A percentile compares a stretch with the other conserved stretches of the same genome.
Conservation (phyloP, 2,329 filamentous ascomycete genomes). For the Emericellopsis cladophorae region DNA sequence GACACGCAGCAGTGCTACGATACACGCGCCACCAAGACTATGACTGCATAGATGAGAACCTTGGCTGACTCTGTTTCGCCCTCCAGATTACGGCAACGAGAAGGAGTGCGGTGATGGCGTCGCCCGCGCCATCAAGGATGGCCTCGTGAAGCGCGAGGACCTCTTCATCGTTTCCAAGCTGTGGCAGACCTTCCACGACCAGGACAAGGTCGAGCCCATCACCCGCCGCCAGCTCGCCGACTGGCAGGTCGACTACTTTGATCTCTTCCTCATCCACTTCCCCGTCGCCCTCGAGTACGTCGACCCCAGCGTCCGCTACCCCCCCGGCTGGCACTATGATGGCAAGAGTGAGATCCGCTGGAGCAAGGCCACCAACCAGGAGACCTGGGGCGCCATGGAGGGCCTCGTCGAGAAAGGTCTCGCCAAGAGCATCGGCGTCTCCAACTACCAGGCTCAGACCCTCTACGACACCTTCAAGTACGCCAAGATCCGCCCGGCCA, state of each 20-base stretch:
- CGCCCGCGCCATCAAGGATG: conserved; percentile 67
- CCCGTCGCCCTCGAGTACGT: conserved; percentile 78
- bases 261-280: conserved; percentile 84
- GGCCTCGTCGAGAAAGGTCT: conserved; percentile 55
- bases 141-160: conserved; percentile 70
- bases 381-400: conserved; percentile 79
- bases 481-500: conserved; percentile 60
- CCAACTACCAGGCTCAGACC: conserved; percentile 70
- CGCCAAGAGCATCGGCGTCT: conserved; percentile 63
- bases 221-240: conserved; percentile 65
- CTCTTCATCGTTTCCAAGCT: conserved; percentile 91
- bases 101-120: conserved; percentile 62
- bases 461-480: conserved; percentile 72
- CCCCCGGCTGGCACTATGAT: conserved; percentile 64
- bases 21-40: not conserved
- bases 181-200: conserved; percentile 85
- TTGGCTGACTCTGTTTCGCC: no score
- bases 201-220: conserved; percentile 64
- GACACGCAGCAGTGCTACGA: no score
- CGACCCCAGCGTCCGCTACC: conserved; percentile 66
- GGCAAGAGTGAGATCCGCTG: conserved; percentile 46
- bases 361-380: conserved; percentile 60
- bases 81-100: conserved; percentile 65
- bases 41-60: not conserved
- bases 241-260: conserved; percentile 82